Evolutionary conservation across 2,329 filamentous ascomycete genomes (phyloP).

Genomic region (Aureobasidium melanogenum): DNA sequence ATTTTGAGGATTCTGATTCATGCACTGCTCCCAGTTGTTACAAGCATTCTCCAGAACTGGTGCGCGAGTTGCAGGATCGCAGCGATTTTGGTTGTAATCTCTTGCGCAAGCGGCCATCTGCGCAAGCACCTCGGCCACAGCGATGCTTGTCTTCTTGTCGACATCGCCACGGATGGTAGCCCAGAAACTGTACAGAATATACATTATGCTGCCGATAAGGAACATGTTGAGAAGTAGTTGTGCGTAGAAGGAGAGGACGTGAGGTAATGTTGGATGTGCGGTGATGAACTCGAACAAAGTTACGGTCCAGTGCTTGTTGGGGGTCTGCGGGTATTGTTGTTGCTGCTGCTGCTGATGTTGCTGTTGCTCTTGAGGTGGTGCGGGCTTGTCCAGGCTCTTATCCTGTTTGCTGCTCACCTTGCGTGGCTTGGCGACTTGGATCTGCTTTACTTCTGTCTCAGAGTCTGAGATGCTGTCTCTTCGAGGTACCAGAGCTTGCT

Average conservation of each 20-base stretch:
- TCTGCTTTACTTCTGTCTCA: not conserved
- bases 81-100: constrained; percentile 69
- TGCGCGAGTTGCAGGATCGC: constrained; percentile 54
- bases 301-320: constrained; percentile 23
- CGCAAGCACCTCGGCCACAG: constrained; percentile 58
- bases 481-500: constrained; percentile 13
- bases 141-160: constrained; percentile 59
- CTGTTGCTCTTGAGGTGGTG: not conserved
- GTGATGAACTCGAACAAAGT: constrained; percentile 54
- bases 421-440: not conserved
- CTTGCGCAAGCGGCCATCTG: constrained; percentile 66
- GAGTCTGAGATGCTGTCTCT: constrained; percentile 26
- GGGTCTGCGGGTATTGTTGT: not conserved
- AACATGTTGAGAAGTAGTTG: constrained; percentile 59
- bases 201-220: constrained; percentile 49
- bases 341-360: not conserved
- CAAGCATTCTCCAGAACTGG: constrained; percentile 69
- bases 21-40: constrained; percentile 75
- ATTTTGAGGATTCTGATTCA: constrained; percentile 70
- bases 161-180: constrained; percentile 67
- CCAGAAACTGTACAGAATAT: constrained; percentile 61
- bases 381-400: not conserved
- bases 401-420: constrained; percentile 13
- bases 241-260: constrained; percentile 57
- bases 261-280: constrained; percentile 55